Evolutionary conservation across 306 rosid genomes (phyloP), one percentile per base, ranked within the genome.

Genomic region (Casuarina glauca): DNA sequence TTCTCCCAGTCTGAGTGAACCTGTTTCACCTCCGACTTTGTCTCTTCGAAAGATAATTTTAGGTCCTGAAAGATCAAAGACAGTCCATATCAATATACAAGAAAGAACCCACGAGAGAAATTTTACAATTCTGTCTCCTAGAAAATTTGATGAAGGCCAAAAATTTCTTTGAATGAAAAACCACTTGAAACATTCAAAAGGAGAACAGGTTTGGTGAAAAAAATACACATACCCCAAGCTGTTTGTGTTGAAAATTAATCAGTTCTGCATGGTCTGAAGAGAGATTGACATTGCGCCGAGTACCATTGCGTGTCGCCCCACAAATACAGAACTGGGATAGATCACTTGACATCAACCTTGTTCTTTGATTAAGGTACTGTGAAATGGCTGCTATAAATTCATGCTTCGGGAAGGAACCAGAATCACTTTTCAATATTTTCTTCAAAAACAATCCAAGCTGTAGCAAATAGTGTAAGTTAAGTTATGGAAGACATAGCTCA

Each of bases 391-490:
- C 89, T 49, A 92, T 45, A 72, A 92, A 89, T 60, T 95, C 92
- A 70, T 84, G 83, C 83, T 85, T 92, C 55, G 97, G 87, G 19
- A 82, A 85, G 78, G 75, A 71, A 67, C 88, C 84, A 13, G 36
- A 20, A 58, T 87, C 92, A 9, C 81, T 81, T 83, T 88, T 94
- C 82, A 94, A 58, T 74, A 95, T 85, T 80, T 89, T 92, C 90
- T 92, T 95, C 83, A 95, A 84, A 79, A 90, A 86, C 44, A 87
- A 74, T 63, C 97, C 97, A 76, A 95, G 93, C 98, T 96, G 88
- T 77, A 74, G 67, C 75, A 45, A 53, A 69, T 61, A 60, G 79
- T 73, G 38, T 32, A 61, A 63, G 53, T 42, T 66, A 51, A 48
- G 36, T 54, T 60, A 80, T 41, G 48, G 46, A 62, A 72, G 50